Evolutionary conservation across 768 basidiomycete genomes (phyloP), one percentile per base, ranked within the genome.

Genomic region (Suillus subluteus): DNA sequence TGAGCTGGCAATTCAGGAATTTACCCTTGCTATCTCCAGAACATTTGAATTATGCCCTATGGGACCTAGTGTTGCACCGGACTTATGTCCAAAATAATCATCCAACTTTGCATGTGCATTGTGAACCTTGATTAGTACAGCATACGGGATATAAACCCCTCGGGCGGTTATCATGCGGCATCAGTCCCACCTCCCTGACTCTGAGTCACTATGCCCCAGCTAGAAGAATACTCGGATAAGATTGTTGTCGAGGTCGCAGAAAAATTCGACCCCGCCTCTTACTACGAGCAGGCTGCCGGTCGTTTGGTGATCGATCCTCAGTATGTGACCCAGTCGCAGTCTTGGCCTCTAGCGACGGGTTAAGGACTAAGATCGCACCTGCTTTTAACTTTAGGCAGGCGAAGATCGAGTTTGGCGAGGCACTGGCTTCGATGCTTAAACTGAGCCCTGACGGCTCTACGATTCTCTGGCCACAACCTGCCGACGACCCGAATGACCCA

Each of bases 301-400:
- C 80, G 88, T 23, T 76, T 90, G 52, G 84, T 90, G 62, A 79
- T 90, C 16, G 88, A 90, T 74, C 88, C 88, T 15, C 76, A 80
- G 88, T 87, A 65, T 32, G 86, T 81, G 40, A 50, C 26, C 9
- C 13, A 56, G 21, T 35, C 11, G 9, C 30, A 55, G 30, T 55
- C 54, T 66, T 11, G 41, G 37, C 12, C 32, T 41, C 52, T 16
- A 58, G 12, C 52, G 48, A 63, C 37, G 32, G 35, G 32, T n/a
- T 6, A 35, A 56, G 32, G 32, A 56, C 54, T 35, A n/a, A 35
- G 18, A n/a, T 21, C 32, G 21, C 32, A 35, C 11, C 30, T 55
- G 5, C 18, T 13, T 18, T 54, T 11, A 30, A 54, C 16, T n/a
- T n/a, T 37, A 84, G 82, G 41, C 83, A 84, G 69, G 86, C 86